Evolutionary conservation across 2,329 filamentous ascomycete species (phyloP), one percentile per base, ranked within the genome.

Genomic region (Mycosphaerelloides madeirae): DNA sequence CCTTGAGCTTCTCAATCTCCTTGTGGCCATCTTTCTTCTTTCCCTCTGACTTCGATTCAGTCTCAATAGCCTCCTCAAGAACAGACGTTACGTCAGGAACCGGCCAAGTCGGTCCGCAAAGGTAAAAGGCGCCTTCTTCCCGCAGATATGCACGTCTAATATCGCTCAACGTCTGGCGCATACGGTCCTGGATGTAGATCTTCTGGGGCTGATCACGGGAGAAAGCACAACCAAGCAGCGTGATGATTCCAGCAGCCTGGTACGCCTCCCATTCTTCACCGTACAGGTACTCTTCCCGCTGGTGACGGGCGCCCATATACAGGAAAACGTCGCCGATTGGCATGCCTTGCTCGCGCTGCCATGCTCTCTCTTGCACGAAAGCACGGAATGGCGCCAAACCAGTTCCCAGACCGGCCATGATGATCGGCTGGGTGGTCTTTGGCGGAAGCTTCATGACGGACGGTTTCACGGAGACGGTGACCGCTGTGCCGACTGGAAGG

Each of bases 241-340:
- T 98, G 65, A 98, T 90, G 58, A 98, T 87, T 40, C 93, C 93
- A 0, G 93, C 89, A 49, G 90, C 91, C 63, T 93, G 81, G 70
- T 98, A 98, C 0, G 93, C 93, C 69, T 98, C 93, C 93, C 93
- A 98, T 69, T 98, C 93, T 69, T 98, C 93, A 50, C 93, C 93
- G 64, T 97, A 98, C 49, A 96, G 83, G 70, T 98, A 98, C 72
- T 98, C 93, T 71, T 98, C 93, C 55, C 90, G 87, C 75, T 96
- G 89, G 77, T 96, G 90, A 41, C 93, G 90, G 14, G 89, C 91
- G 53, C 93, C 93, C 75, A 98, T 91, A 77, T 97, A 98, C 48
- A 98, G 74, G 41, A 98, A 80, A 51, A 97, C 93, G 33, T 88
- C 75, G 42, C 93, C 93, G 56, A 98, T 95, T 46, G 93, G 83